These are phyloP conservation scores for Arachis monticola DNA, from an alignment of 331 rosid species.

Conservation along the genomic window DNA sequence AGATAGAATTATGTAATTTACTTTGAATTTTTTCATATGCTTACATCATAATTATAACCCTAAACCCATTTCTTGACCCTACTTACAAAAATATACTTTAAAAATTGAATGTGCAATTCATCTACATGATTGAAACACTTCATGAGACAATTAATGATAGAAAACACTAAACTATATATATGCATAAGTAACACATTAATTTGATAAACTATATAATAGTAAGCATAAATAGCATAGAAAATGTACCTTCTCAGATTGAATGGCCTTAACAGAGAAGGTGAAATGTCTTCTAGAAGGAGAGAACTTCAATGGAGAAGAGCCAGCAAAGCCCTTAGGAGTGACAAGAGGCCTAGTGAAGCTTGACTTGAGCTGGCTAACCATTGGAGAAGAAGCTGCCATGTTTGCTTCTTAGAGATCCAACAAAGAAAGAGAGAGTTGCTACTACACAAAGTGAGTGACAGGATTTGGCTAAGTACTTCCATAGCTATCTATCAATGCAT, in stretches of 20 bases:
- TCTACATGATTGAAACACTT: neutral
- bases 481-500: conserved; percentile 8
- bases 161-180: neutral
- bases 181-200: neutral
- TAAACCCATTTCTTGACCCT: too few species aligned
- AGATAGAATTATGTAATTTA: too few species aligned
- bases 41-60: too few species aligned
- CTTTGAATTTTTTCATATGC: too few species aligned
- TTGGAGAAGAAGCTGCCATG: conserved; percentile 87
- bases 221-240: neutral
- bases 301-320: conserved; percentile 62
- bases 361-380: conserved; percentile 90
- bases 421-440: neutral
- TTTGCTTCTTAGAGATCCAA: neutral
- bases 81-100: too few species aligned
- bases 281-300: conserved; percentile 47
- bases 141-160: neutral
- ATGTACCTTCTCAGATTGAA: conserved; percentile 79
- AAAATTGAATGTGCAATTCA: too few species aligned
- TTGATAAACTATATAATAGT: neutral
- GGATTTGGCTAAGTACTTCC: conserved; percentile 42
- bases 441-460: conserved; percentile 19
- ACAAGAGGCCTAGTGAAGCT: conserved; percentile 68
- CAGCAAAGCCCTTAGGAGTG: conserved; percentile 72
- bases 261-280: conserved; percentile 71